A percentile compares a stretch with the other conserved stretches of the same genome.
phyloP scores from a whole-genome alignment of 139 green algal genomes.

The Penium margaritaceum region DNA sequence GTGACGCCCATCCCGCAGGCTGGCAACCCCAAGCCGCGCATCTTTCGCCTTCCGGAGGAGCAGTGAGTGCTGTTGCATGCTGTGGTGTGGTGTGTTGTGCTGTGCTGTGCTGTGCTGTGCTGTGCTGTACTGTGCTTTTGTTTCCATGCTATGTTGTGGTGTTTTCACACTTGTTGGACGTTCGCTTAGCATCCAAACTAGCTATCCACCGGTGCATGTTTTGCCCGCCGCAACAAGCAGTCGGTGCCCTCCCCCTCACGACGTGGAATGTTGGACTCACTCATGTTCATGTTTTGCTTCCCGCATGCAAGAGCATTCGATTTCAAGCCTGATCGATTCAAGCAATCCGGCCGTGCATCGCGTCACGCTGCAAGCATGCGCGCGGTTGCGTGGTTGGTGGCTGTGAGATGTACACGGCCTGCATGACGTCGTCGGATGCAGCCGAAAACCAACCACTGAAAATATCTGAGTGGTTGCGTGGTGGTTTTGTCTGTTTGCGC shows the following conservation, averaged over 20 bases:
- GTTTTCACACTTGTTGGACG: no score
- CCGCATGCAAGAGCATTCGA: no score
- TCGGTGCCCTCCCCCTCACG: neutral
- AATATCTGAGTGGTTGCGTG: neutral
- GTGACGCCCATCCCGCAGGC: constrained; percentile 84
- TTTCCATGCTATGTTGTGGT: neutral
- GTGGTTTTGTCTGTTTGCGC: neutral
- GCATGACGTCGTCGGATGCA: no score
- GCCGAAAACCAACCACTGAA: no score
- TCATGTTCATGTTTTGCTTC: no score
- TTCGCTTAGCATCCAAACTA: neutral
- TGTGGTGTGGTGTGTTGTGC: neutral
- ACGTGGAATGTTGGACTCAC: no score
- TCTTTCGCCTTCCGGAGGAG: constrained; percentile 76
- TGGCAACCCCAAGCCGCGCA: constrained; percentile 80
- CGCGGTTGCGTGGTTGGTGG: no score
- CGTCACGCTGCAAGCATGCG: no score
- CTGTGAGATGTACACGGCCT: no score
- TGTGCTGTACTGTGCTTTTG: neutral
- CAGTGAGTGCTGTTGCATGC: constrained; percentile 2
- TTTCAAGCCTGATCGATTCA: no score
- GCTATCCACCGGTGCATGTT: neutral
- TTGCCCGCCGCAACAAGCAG: no score
- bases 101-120: neutral
- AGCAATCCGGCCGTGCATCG: no score